These are phyloP conservation scores for Aegle marmelos DNA, from an alignment of 345 rosid species.

Conservation along the genomic window DNA sequence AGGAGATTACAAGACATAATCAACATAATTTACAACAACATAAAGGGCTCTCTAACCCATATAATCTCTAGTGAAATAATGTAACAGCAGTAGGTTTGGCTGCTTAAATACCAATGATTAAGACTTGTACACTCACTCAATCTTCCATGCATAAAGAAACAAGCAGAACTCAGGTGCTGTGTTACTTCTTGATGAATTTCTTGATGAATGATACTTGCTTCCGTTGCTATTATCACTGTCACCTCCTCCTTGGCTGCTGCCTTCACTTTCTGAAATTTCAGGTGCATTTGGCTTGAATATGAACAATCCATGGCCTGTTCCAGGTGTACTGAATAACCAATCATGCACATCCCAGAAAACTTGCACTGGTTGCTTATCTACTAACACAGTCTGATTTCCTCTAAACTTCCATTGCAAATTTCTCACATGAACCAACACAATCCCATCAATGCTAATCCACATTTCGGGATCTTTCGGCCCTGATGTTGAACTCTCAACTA, in stretches of 20 bases:
- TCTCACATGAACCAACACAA: conserved; percentile 64
- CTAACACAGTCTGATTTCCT: conserved; percentile 84
- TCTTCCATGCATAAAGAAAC: conserved; percentile 85
- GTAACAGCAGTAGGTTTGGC: not conserved
- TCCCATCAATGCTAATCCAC: conserved; percentile 95
- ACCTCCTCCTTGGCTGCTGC: conserved; percentile 40
- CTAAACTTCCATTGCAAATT: conserved; percentile 96
- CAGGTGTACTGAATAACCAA: conserved; percentile 73
- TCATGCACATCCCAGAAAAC: conserved; percentile 94
- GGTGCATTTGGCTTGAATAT: conserved; percentile 71
- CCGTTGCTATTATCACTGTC: conserved; percentile 59
- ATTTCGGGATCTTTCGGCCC: conserved; percentile 76
- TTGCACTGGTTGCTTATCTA: conserved; percentile 68
- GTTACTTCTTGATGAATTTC: conserved; percentile 11
- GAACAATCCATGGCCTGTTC: conserved; percentile 71
- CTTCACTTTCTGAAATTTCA: conserved; percentile 52
- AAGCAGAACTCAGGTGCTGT: conserved; percentile 65
- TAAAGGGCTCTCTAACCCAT: not conserved
- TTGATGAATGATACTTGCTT: conserved; percentile 58
- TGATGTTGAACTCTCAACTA: conserved; percentile 62
- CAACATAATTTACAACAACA: conserved; percentile 6
- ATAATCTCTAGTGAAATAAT: not conserved
- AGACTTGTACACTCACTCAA: conserved; percentile 42
- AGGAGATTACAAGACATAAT: not conserved
- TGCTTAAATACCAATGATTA: not conserved